A percentile compares a stretch with the other conserved stretches of the same genome.
Conservation (phyloP, 768 basidiomycete species). For the Krasilnikovozyma curviuscula region DNA sequence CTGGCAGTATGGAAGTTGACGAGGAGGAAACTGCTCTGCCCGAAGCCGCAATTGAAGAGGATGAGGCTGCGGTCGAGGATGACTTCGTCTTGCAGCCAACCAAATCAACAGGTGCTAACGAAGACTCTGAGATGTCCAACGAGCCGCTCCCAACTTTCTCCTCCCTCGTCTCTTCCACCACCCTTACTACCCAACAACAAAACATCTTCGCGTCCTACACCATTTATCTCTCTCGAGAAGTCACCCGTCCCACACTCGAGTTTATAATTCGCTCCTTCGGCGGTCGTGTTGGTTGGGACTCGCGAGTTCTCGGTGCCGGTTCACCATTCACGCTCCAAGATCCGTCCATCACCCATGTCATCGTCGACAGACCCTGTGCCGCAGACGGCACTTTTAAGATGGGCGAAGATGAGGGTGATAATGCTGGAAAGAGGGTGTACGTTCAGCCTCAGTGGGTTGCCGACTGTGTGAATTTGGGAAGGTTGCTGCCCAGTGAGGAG, state of each 20-base stretch:
- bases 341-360: conserved; percentile 75
- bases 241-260: conserved; percentile 76
- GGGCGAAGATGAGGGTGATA: conserved; percentile 35
- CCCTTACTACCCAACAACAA: conserved; percentile 28
- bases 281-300: conserved; percentile 71
- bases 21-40: conserved; percentile 18
- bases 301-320: conserved; percentile 53
- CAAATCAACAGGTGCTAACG: conserved; percentile 18
- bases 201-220: conserved; percentile 61
- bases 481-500: conserved; percentile 47
- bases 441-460: conserved; percentile 97
- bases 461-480: conserved; percentile 79
- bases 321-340: conserved; percentile 33
- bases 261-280: conserved; percentile 83
- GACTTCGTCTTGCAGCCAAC: conserved; percentile 26
- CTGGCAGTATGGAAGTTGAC: conserved; percentile 13
- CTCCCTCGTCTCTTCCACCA: conserved; percentile 22
- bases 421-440: conserved; percentile 50
- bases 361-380: conserved; percentile 66
- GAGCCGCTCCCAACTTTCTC: conserved; percentile 38
- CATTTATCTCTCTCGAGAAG: conserved; percentile 87
- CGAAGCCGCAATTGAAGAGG: conserved; percentile 16
- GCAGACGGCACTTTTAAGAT: conserved; percentile 17
- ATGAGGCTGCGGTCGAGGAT: conserved; percentile 17
- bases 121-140: conserved; percentile 25